A percentile compares a stretch with the other conserved stretches of the same genome.
phyloP scores from a whole-genome alignment of 805 yeast genomes.

The Yamadazyma nakazawae region DNA sequence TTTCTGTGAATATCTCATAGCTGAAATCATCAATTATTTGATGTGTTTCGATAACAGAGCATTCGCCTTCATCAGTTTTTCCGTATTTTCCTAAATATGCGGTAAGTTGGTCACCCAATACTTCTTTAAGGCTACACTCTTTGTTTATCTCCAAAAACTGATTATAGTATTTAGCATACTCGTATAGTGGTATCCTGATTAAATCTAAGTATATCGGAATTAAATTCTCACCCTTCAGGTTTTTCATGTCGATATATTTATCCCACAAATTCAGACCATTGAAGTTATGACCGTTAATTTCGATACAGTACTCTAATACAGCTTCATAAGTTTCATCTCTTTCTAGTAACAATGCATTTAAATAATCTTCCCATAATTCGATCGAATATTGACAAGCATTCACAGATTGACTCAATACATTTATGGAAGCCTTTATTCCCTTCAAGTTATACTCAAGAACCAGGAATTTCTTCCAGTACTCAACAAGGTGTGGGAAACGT shows the following conservation, averaged over 20 bases:
- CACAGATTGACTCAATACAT: slow-evolving; percentile 43
- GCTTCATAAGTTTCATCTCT: slow-evolving; percentile 13
- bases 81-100: slow-evolving; percentile 22
- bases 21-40: slow-evolving; percentile 44
- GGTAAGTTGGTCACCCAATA: slow-evolving; percentile 17
- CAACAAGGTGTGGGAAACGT: slow-evolving; percentile 56
- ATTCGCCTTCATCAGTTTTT: slow-evolving; percentile 19
- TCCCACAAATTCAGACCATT: slow-evolving; percentile 84
- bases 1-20: slow-evolving; percentile 38
- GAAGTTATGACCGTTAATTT: slow-evolving; percentile 64
- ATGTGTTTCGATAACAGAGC: slow-evolving; percentile 35
- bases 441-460: slow-evolving; percentile 53
- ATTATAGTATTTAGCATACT: slow-evolving; percentile 75
- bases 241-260: slow-evolving; percentile 42
- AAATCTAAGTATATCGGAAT: slow-evolving; percentile 44
- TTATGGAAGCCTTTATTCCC: slow-evolving; percentile 51
- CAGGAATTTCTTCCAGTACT: slow-evolving; percentile 62
- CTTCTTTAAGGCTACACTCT: slow-evolving; percentile 27
- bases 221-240: slow-evolving; percentile 26
- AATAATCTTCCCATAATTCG: slow-evolving; percentile 68
- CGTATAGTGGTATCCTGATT: slow-evolving; percentile 70
- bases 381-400: slow-evolving; percentile 53
- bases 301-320: slow-evolving; percentile 14
- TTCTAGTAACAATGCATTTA: slow-evolving; percentile 45
- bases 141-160: slow-evolving; percentile 39